Conservation (phyloP, 176 grass and related monocot genomes). For the Miscanthus lutarioriparius region DNA sequence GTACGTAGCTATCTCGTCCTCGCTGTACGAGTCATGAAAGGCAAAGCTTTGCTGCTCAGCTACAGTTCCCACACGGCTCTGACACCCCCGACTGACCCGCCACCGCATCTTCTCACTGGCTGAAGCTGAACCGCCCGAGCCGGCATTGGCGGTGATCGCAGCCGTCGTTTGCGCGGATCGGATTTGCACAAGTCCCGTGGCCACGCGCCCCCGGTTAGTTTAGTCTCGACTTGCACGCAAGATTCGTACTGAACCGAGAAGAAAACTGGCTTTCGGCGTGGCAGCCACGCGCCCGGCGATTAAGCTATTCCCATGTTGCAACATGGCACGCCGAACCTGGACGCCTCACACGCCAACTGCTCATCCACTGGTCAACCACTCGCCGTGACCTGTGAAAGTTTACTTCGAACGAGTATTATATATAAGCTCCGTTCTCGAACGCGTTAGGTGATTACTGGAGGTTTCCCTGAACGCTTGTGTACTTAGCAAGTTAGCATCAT, state of each 20-base stretch:
- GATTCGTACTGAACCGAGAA: background rate
- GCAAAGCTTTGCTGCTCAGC: background rate
- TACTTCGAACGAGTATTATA: background rate
- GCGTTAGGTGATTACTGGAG: background rate
- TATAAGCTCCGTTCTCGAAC: background rate
- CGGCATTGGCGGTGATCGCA: background rate
- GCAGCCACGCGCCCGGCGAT: constrained; percentile 37
- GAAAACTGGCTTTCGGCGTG: constrained; percentile 3
- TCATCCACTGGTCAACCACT: background rate
- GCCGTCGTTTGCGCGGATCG: background rate
- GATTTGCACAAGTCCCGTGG: constrained; percentile 32
- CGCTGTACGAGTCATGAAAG: too few species aligned
- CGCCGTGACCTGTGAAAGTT: background rate
- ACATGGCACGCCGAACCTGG: background rate
- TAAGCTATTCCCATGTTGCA: background rate
- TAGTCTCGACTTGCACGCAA: background rate
- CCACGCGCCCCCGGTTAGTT: constrained; percentile 44
- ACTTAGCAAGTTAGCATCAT: background rate
- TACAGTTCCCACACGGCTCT: background rate
- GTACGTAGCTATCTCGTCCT: too few species aligned
- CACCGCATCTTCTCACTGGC: background rate
- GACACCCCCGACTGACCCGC: background rate
- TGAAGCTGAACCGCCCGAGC: background rate
- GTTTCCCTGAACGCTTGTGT: background rate
- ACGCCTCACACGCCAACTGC: background rate